Evolutionary conservation across 257 asterid species (phyloP).

Genomic region (Misopates orontium): DNA sequence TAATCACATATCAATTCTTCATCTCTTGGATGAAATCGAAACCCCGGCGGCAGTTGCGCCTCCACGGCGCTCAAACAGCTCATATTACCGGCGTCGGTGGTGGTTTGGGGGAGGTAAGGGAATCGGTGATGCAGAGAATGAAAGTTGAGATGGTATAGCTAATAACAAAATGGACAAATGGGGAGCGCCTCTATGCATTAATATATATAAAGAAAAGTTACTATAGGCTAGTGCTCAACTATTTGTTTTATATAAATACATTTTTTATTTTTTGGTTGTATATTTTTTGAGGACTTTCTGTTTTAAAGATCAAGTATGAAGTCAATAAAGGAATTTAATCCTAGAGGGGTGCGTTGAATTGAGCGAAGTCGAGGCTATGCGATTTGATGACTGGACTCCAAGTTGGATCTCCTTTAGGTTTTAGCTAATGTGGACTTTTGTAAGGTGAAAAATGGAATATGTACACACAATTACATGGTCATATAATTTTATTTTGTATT

Average conservation of each 20-base stretch:
- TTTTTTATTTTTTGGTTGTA: not conserved
- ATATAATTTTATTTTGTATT: no score
- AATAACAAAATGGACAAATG: conserved; percentile 3
- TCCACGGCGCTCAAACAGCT: conserved; percentile 73
- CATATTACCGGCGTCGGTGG: conserved; percentile 33
- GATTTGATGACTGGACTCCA: no score
- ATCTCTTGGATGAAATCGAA: conserved; percentile 83
- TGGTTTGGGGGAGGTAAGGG: not conserved
- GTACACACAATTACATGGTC: no score
- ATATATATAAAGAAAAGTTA: conserved; percentile 5
- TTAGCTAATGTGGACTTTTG: no score
- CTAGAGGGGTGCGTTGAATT: no score
- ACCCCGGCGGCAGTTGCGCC: conserved; percentile 86
- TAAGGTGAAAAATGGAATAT: no score
- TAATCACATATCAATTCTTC: conserved; percentile 86
- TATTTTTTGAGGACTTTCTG: not conserved
- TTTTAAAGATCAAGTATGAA: conserved; percentile 25
- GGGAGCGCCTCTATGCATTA: not conserved
- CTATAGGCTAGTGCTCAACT: conserved; percentile 6
- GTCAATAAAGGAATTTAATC: conserved; percentile 41
- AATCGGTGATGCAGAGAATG: not conserved
- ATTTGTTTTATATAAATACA: not conserved
- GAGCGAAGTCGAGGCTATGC: no score
- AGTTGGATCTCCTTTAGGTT: no score
- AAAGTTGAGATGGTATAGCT: no score